Evolutionary conservation across 1,139 yeast genomes (phyloP).

Genomic region (Suhomyces taliae): DNA sequence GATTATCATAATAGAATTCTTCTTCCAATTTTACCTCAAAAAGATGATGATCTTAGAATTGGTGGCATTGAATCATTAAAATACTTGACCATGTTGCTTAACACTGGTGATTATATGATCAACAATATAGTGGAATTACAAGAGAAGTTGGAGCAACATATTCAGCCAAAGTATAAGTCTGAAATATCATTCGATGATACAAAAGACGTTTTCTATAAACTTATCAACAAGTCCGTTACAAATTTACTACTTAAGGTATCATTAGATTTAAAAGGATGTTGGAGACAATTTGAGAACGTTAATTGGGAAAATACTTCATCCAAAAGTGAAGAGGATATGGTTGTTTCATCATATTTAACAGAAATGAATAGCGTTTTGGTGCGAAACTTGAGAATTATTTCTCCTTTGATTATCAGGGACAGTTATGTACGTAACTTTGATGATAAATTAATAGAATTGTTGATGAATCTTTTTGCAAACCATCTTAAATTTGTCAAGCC

Average conservation of each 20-base stretch:
- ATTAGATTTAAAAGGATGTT: constrained; percentile 62
- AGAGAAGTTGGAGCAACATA: constrained; percentile 55
- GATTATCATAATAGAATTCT: constrained; percentile 66
- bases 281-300: constrained; percentile 83
- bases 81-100: constrained; percentile 69
- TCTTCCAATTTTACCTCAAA: constrained; percentile 54
- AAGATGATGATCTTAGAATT: constrained; percentile 21
- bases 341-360: constrained; percentile 66
- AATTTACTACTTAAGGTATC: constrained; percentile 60
- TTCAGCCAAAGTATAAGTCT: constrained; percentile 35
- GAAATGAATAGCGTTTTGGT: constrained; percentile 53
- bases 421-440: constrained; percentile 71
- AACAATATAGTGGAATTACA: constrained; percentile 76
- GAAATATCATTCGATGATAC: constrained; percentile 51
- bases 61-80: constrained; percentile 55
- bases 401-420: constrained; percentile 67
- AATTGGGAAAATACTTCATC: constrained; percentile 69
- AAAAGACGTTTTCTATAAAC: constrained; percentile 54
- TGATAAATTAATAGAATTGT: constrained; percentile 71
- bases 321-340: constrained; percentile 32
- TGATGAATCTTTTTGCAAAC: constrained; percentile 57
- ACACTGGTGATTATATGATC: constrained; percentile 88
- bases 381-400: constrained; percentile 48
- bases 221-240: constrained; percentile 61
- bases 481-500: constrained; percentile 64